Percentiles rank a stretch among this genome's conserved stretches.
These are phyloP conservation scores for Gossypium trilobum DNA, from an alignment of 441 rosid genomes.

Conservation along the genomic window DNA sequence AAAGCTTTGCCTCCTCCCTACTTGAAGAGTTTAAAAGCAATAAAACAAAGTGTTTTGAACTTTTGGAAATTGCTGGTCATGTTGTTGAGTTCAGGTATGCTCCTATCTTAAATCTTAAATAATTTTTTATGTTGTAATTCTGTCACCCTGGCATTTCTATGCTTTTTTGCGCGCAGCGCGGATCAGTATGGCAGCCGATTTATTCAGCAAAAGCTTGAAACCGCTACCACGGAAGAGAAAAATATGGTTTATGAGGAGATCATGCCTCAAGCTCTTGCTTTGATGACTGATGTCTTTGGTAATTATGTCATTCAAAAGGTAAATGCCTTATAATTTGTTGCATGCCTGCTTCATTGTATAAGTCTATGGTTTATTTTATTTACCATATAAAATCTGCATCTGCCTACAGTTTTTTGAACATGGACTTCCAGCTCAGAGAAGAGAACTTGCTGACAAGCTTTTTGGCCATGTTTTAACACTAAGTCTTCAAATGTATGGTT, in stretches of 20 bases:
- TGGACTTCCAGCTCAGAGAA: slow-evolving; percentile 61
- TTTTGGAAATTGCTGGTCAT: slow-evolving; percentile 64
- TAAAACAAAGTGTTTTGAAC: slow-evolving; percentile 65
- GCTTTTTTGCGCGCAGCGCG: slow-evolving; percentile 35
- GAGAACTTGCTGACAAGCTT: slow-evolving; percentile 61
- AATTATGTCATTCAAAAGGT: slow-evolving; percentile 93
- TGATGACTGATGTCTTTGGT: slow-evolving; percentile 91
- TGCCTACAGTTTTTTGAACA: slow-evolving; percentile 68
- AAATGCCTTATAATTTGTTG: slow-evolving; percentile 11
- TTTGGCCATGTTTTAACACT: slow-evolving; percentile 54
- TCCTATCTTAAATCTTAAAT: background rate
- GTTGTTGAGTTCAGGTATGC: slow-evolving; percentile 80
- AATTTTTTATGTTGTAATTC: background rate
- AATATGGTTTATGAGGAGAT: slow-evolving; percentile 78
- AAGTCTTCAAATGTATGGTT: slow-evolving; percentile 84
- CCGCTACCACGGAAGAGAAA: slow-evolving; percentile 65
- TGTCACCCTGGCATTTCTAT: background rate
- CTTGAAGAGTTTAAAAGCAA: slow-evolving; percentile 81
- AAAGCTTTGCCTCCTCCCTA: slow-evolving; percentile 58
- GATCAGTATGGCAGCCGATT: slow-evolving; percentile 93
- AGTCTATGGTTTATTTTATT: background rate
- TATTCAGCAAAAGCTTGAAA: slow-evolving; percentile 86
- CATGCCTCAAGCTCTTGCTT: slow-evolving; percentile 62
- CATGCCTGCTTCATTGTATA: background rate
- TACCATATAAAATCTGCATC: background rate